Base-by-base conservation (phyloP, 176 grass and related monocot genomes). In the Dactylis glomerata region DNA sequence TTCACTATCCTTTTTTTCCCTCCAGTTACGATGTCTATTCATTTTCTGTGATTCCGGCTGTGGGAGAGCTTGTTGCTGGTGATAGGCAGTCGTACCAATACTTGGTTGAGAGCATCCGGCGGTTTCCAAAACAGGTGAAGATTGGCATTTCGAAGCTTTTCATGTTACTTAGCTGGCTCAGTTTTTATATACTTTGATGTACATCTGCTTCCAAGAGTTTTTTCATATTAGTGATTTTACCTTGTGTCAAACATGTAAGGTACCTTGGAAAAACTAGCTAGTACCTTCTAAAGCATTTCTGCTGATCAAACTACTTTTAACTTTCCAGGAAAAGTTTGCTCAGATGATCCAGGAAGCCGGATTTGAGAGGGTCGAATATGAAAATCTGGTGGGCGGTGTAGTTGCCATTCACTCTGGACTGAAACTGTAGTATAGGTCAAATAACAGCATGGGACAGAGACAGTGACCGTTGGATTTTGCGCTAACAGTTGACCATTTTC, bases 401-500 rank as follows among this genome's bases (percentile, higher is more conserved):
- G 92, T 97, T 82, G 95, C 95, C 63, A 88, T 97, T 88, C 92
- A 97, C 82, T 97, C 95, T 82, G 96, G 96, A 52, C 52, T 98
- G 66, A 98, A 98, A 80, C 50, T 95, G 63, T 95, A 93, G n/a
- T 33, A 34, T 5, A 59, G 14, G 27, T 51, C 8, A 32, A 33
- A 31, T 51, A 75, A 27, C 15, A 32, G 71, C 71, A 74, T 4
- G 6, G 11, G 5, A 1, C 41, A 20, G 2, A 45, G 40, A 30
- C 41, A 3, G 2, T 72, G 44, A 47, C 15, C n/a, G n/a, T n/a
- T n/a, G n/a, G n/a, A n/a, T n/a, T 33, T 22, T 16, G 71, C 44
- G 16, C 71, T 75, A 75, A 75, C 71, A 30, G 3, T 75, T 33
- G 28, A 22, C 45, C 71, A 32, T 75, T 32, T 32, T 75, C 44